Evolutionary conservation across 768 basidiomycete genomes (phyloP).

Genomic region (Lactarius deliciosus): DNA sequence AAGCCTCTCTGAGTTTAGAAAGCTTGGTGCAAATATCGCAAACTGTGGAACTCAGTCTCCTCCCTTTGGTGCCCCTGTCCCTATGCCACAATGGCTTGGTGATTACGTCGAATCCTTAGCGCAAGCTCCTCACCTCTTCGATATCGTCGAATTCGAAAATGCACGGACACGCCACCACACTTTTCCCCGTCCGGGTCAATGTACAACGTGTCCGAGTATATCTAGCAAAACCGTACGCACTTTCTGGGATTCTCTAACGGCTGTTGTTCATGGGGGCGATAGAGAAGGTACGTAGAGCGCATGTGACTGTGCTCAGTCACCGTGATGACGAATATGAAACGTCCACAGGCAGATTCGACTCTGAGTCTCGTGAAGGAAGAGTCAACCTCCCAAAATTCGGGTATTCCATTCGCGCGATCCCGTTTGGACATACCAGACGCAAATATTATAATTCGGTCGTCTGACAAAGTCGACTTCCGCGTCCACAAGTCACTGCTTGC

Average conservation of each 20-base stretch:
- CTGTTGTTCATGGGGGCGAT: neutral
- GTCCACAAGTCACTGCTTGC: conserved; percentile 35
- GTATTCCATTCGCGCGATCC: neutral
- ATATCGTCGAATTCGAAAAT: neutral
- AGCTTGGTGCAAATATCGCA: neutral
- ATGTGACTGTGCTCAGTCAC: neutral
- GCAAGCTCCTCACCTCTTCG: neutral
- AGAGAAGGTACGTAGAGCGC: neutral
- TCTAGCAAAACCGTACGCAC: neutral
- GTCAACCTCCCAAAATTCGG: neutral
- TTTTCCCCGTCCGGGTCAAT: too few species aligned
- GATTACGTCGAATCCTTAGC: neutral
- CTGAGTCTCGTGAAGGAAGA: conserved; percentile 1
- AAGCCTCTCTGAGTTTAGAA: neutral
- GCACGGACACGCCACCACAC: neutral
- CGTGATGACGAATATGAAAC: neutral
- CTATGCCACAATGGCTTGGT: neutral
- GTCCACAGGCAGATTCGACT: neutral
- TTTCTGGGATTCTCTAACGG: neutral
- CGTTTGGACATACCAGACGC: neutral
- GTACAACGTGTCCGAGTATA: neutral
- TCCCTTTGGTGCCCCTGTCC: neutral
- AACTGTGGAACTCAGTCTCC: neutral
- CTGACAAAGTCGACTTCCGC: conserved; percentile 34
- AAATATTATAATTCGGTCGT: conserved; percentile 33